Conservation (phyloP, 768 basidiomycete genomes). For the Kwoniella pini region DNA sequence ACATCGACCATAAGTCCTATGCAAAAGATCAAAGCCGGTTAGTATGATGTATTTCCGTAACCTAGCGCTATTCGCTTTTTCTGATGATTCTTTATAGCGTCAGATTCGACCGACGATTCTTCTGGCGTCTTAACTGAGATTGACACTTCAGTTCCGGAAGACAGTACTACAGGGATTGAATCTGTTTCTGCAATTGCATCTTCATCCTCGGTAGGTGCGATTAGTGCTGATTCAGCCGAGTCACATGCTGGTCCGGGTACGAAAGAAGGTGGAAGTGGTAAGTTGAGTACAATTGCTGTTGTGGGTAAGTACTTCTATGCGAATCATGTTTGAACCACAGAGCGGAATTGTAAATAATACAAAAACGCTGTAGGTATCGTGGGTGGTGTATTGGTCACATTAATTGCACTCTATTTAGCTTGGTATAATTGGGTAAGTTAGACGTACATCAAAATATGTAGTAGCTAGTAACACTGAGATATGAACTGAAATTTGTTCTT, state of each 20-base stretch:
- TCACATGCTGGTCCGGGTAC: slow-evolving; percentile 2
- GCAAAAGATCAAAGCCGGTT: too few relatives aligned
- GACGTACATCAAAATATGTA: neutral
- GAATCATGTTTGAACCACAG: too few relatives aligned
- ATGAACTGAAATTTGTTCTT: too few relatives aligned
- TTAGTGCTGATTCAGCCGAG: neutral
- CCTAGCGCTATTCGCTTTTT: too few relatives aligned
- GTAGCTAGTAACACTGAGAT: neutral
- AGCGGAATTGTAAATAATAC: neutral
- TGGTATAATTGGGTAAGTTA: slow-evolving; percentile 25
- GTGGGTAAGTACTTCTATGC: slow-evolving; percentile 22
- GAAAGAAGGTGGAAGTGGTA: slow-evolving; percentile 2
- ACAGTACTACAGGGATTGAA: neutral
- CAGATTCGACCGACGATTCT: too few relatives aligned
- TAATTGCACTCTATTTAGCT: slow-evolving; percentile 11
- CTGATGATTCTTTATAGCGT: too few relatives aligned
- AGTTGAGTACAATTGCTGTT: slow-evolving; percentile 15
- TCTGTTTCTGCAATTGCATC: neutral
- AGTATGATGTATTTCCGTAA: too few relatives aligned
- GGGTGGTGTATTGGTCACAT: slow-evolving; percentile 9
- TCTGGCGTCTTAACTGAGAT: neutral
- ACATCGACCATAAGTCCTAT: too few relatives aligned
- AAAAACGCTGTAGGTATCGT: slow-evolving; percentile 12
- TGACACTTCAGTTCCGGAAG: neutral
- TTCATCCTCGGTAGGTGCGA: neutral